Percentiles rank a stretch among this genome's conserved stretches.
Evolutionary conservation across 345 rosid genomes (phyloP).

Genomic region (Aegle marmelos): DNA sequence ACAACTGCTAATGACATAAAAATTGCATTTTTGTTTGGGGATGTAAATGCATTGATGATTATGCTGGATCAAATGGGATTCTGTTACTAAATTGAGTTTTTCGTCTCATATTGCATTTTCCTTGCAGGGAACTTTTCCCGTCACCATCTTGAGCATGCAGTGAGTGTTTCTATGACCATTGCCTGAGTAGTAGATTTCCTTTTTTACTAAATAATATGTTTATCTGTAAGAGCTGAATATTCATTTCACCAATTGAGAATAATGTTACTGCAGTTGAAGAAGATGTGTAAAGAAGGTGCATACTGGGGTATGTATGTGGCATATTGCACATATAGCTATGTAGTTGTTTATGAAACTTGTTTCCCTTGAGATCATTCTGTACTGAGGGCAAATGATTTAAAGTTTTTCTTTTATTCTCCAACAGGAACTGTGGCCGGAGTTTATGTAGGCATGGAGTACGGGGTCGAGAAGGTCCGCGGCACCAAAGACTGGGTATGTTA

Average conservation of each 20-base stretch:
- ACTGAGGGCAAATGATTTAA: not conserved
- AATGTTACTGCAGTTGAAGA: conserved; percentile 65
- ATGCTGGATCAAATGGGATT: not conserved
- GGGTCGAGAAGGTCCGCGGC: conserved; percentile 69
- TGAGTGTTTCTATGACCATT: conserved; percentile 27
- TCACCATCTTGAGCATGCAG: conserved; percentile 45
- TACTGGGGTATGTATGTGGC: conserved; percentile 64
- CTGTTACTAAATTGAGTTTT: not conserved
- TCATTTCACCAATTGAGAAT: not conserved
- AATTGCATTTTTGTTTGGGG: not conserved
- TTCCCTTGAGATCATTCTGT: not conserved
- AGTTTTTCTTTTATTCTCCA: not conserved
- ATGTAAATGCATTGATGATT: not conserved
- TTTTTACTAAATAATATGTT: not conserved
- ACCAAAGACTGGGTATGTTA: conserved; percentile 69
- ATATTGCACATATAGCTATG: not conserved
- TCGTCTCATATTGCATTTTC: not conserved
- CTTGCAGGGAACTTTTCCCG: conserved; percentile 57
- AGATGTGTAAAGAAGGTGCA: conserved; percentile 84
- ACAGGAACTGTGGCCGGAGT: conserved; percentile 71
- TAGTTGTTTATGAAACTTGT: not conserved
- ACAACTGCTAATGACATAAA: not conserved
- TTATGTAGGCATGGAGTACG: conserved; percentile 73
- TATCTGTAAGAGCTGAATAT: not conserved
- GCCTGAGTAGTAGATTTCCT: too few species aligned